phyloP scores from a whole-genome alignment of 352 stramenopile genomes.

The Globisporangium spinosum region DNA sequence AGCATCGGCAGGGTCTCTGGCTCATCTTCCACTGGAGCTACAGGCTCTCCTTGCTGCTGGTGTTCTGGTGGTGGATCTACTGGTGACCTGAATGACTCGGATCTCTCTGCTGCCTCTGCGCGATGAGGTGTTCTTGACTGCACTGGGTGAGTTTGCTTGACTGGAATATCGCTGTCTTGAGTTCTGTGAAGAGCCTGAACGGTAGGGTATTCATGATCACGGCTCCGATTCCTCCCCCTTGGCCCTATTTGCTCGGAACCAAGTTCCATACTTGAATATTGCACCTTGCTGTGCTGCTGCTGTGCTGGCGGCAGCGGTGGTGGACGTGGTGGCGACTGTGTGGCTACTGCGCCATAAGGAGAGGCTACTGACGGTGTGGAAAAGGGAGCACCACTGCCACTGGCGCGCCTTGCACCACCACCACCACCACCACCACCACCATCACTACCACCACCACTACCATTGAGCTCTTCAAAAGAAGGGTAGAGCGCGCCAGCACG shows the following conservation, averaged over 20 bases:
- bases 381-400: not conserved
- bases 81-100: not conserved
- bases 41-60: not conserved
- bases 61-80: not conserved
- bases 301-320: not conserved
- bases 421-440: too few relatives aligned
- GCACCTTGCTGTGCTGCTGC: slow-evolving; percentile 1
- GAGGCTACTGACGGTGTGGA: too few relatives aligned
- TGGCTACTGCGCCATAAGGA: not conserved
- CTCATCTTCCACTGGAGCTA: not conserved
- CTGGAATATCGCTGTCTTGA: not conserved
- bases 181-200: not conserved
- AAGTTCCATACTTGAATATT: not conserved
- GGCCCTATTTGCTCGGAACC: not conserved
- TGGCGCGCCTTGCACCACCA: not conserved
- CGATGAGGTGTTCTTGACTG: not conserved
- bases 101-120: not conserved
- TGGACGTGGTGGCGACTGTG: not conserved
- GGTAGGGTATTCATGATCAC: not conserved
- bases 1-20: slow-evolving; percentile 6
- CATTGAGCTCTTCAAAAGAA: slow-evolving; percentile 5
- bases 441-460: not conserved
- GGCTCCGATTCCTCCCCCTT: not conserved
- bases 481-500: not conserved
- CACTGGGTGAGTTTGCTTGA: not conserved